phyloP scores from a whole-genome alignment of 2,329 filamentous ascomycete species.

The Laburnicola sp. region DNA sequence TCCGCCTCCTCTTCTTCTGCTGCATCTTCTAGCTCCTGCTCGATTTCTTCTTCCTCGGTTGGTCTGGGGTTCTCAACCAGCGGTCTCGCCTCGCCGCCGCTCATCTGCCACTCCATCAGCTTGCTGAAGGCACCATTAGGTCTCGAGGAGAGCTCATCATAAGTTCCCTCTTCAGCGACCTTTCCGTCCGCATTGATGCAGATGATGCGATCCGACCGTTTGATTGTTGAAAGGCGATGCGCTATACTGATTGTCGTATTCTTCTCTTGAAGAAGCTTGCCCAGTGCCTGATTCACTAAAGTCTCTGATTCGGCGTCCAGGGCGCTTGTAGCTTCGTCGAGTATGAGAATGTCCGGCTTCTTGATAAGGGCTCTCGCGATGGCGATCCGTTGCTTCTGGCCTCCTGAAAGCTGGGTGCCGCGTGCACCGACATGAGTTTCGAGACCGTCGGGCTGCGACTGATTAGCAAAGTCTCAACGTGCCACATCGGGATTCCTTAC shows the following conservation, averaged over 20 bases:
- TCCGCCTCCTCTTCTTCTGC: conserved; percentile 11
- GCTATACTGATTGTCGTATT: conserved; percentile 98
- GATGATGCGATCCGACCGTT: conserved; percentile 91
- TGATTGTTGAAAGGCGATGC: conserved; percentile 93
- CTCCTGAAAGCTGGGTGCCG: conserved; percentile 90
- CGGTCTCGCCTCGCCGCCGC: conserved; percentile 65
- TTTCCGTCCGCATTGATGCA: conserved; percentile 83
- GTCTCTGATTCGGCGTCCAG: conserved; percentile 97
- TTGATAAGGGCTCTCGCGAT: conserved; percentile 95
- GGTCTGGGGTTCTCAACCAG: conserved; percentile 38
- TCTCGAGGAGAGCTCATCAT: conserved; percentile 72
- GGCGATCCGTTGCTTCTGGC: conserved; percentile 96
- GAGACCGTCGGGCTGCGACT: conserved; percentile 74
- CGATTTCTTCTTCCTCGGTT: conserved; percentile 57
- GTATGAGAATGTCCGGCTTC: conserved; percentile 92
- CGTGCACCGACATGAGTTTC: conserved; percentile 92
- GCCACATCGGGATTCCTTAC: conserved; percentile 49
- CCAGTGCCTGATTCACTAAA: conserved; percentile 87
- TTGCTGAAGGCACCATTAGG: conserved; percentile 84
- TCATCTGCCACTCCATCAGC: conserved; percentile 99
- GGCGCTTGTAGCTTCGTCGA: conserved; percentile 93
- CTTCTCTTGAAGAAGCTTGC: conserved; percentile 76
- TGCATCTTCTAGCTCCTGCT: conserved; percentile 44
- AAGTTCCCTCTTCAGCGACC: conserved; percentile 89
- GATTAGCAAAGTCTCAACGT: conserved; percentile 18